phyloP scores from a whole-genome alignment of 2,329 filamentous ascomycete genomes.

The Trichoderma citrinoviride region DNA sequence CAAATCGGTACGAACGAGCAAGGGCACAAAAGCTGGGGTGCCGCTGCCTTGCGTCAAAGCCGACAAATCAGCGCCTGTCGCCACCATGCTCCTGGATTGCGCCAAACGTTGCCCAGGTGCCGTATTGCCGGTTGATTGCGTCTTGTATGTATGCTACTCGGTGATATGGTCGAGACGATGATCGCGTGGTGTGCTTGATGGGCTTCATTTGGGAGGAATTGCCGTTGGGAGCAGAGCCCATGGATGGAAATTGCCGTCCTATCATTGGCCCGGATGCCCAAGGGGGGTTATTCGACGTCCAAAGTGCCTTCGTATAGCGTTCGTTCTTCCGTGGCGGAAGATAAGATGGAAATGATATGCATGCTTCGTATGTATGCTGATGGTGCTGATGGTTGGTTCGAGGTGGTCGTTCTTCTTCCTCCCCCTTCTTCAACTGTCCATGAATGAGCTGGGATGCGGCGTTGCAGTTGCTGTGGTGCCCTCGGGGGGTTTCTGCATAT shows the following conservation, averaged over 20 bases:
- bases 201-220: not conserved
- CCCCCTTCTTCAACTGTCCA: not conserved
- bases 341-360: not conserved
- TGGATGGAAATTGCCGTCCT: not conserved
- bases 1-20: not conserved
- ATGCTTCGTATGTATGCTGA: not conserved
- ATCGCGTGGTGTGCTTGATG: not conserved
- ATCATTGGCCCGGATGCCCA: not conserved
- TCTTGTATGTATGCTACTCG: not conserved
- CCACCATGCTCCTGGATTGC: slow-evolving; percentile 1
- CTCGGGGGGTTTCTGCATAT: not conserved
- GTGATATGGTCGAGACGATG: not conserved
- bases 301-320: too few relatives aligned
- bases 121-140: slow-evolving; percentile 3
- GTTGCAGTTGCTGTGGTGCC: not conserved
- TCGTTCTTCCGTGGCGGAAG: not conserved
- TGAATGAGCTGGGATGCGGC: not conserved
- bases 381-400: not conserved
- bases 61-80: slow-evolving; percentile 9
- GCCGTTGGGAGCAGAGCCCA: not conserved
- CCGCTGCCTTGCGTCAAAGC: not conserved
- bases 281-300: not conserved
- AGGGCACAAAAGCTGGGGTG: slow-evolving; percentile 13
- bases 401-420: not conserved
- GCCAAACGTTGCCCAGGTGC: slow-evolving; percentile 2